Evolutionary conservation across 2,329 filamentous ascomycete species (phyloP).

Genomic region (Claviceps humidiphila): DNA sequence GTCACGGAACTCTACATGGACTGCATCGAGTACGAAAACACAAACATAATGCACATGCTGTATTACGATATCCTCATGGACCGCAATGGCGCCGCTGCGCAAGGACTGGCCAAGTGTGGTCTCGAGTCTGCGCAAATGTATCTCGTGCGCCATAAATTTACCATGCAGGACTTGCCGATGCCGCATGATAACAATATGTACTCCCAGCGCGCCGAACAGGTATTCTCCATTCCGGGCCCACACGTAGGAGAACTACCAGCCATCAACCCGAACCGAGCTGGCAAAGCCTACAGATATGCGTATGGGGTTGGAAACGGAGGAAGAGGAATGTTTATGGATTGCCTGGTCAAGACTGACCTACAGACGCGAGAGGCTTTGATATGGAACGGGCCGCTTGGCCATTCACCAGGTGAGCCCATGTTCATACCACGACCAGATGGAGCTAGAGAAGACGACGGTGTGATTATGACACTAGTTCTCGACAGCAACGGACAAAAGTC

Average conservation of each 20-base stretch:
- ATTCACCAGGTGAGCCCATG: slow-evolving; percentile 57
- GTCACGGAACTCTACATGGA: slow-evolving; percentile 49
- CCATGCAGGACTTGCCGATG: slow-evolving; percentile 14
- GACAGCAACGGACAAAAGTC: slow-evolving; percentile 45
- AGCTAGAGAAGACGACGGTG: slow-evolving; percentile 47
- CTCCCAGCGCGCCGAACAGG: slow-evolving; percentile 16
- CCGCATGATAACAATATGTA: slow-evolving; percentile 7
- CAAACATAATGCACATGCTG: slow-evolving; percentile 51
- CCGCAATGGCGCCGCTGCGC: slow-evolving; percentile 30
- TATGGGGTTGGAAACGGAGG: slow-evolving; percentile 46
- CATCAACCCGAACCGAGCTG: slow-evolving; percentile 45
- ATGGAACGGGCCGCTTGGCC: slow-evolving; percentile 44
- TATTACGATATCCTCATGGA: slow-evolving; percentile 58
- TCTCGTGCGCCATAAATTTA: slow-evolving; percentile 32
- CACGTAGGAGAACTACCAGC: slow-evolving; percentile 51
- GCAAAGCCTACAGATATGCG: slow-evolving; percentile 43
- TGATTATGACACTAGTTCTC: slow-evolving; percentile 48
- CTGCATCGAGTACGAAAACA: slow-evolving; percentile 46
- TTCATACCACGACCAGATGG: slow-evolving; percentile 40
- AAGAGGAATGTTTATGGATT: slow-evolving; percentile 46
- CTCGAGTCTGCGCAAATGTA: slow-evolving; percentile 20
- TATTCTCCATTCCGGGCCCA: slow-evolving; percentile 35
- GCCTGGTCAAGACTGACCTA: slow-evolving; percentile 52
- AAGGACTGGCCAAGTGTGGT: slow-evolving; percentile 28
- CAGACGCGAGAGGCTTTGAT: slow-evolving; percentile 34